Evolutionary conservation across 2,329 filamentous ascomycete species (phyloP), one percentile per base, ranked within the genome.

Genomic region (Claviceps capensis): DNA sequence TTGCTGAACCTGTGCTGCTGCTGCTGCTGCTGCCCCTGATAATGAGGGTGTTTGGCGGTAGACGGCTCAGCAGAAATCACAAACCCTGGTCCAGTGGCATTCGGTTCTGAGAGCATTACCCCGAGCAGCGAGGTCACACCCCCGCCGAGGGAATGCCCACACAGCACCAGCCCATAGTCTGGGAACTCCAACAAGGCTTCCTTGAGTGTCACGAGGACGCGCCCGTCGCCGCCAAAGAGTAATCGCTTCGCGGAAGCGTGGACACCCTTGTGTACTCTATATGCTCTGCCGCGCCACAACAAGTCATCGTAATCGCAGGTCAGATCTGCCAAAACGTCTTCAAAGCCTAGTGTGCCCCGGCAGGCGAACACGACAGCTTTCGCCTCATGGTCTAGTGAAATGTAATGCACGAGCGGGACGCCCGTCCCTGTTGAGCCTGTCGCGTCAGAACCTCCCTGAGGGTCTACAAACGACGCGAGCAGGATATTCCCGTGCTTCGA

Each of bases 231-330:
- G 8, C 83, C 82, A 59, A 82, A 83, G 0, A 88, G 68, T 0
- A 88, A 72, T 11, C 83, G 76, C 19, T 78, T 74, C 4, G 84
- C 84, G 1, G 83, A 86, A 0, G 83, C 82, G 61, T 86, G 82
- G 51, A 88, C 81, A 14, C 84, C 84, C 62, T 86, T 86, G 65
- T 88, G 84, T 0, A 87, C 83, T 57, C 83, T 80, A 69, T 85
- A 86, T 1, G 70, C 68, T 53, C 73, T 76, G 16, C 81, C 81
- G 53, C 79, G 74, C 81, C 84, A 83, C 5, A 69, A 55, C 9
- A 85, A 67, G 51, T 81, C 74, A 57, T 85, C 82, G 56, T 86
- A 87, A 47, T 86, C 83, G 64, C 83, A 87, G 34, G 83, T 83
- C 76, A 87, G 79, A 60, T 87, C 84, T 0, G 83, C 83, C 38